phyloP scores from a whole-genome alignment of 768 basidiomycete species.

The Lentinula lateritia region DNA sequence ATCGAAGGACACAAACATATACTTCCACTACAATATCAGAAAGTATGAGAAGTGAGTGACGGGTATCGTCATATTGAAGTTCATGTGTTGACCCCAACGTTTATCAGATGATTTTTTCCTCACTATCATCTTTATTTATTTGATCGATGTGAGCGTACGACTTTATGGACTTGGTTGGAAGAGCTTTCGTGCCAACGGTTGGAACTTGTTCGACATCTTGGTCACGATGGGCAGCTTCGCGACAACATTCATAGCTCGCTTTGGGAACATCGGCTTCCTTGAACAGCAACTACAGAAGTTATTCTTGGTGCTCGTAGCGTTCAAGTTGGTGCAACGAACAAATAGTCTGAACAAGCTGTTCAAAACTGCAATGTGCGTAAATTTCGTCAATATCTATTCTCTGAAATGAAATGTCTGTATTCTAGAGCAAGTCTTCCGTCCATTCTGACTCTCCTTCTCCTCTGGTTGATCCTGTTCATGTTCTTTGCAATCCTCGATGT shows the following conservation, averaged over 20 bases:
- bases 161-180: slow-evolving; percentile 78
- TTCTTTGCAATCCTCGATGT: slow-evolving; percentile 87
- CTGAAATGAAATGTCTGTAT: not conserved
- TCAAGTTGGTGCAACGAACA: slow-evolving; percentile 90
- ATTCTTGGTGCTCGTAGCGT: slow-evolving; percentile 87
- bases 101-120: slow-evolving; percentile 53
- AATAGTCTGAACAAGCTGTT: slow-evolving; percentile 90
- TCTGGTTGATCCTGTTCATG: slow-evolving; percentile 88
- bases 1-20: slow-evolving; percentile 74
- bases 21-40: slow-evolving; percentile 44
- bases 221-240: slow-evolving; percentile 77
- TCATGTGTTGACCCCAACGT: not conserved
- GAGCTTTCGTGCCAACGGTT: slow-evolving; percentile 85
- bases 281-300: slow-evolving; percentile 77
- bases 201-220: slow-evolving; percentile 89
- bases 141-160: slow-evolving; percentile 74
- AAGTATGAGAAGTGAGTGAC: slow-evolving; percentile 50
- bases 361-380: slow-evolving; percentile 87
- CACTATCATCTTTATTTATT: slow-evolving; percentile 62
- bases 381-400: not conserved
- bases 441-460: slow-evolving; percentile 75
- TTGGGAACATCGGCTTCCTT: slow-evolving; percentile 39
- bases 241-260: slow-evolving; percentile 71
- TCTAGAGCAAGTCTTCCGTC: slow-evolving; percentile 78
- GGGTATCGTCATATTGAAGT: not conserved